Evolutionary conservation across 805 yeast species (phyloP).

Genomic region (Cephaloascus fragrans): DNA sequence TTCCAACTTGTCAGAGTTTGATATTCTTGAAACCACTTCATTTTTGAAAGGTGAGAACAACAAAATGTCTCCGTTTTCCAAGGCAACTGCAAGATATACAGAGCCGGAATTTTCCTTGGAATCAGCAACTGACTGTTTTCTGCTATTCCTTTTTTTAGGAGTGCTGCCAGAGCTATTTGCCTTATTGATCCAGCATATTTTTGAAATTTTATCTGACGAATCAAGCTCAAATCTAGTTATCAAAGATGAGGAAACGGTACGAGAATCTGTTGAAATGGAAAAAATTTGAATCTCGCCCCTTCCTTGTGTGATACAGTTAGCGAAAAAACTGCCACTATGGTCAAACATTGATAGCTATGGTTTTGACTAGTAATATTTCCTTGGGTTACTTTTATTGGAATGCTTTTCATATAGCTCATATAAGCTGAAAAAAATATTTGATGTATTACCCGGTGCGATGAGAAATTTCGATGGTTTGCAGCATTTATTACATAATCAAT

Average conservation of each 20-base stretch:
- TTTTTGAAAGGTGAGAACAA: slow-evolving; percentile 33
- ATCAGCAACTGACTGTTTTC: slow-evolving; percentile 8
- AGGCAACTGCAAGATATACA: slow-evolving; percentile 18
- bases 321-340: slow-evolving; percentile 18
- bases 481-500: no score
- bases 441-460: no score
- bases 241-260: slow-evolving; percentile 9
- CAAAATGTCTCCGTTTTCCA: slow-evolving; percentile 26
- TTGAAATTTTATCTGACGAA: slow-evolving; percentile 23
- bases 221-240: slow-evolving; percentile 28
- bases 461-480: no score
- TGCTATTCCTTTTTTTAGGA: slow-evolving; percentile 11
- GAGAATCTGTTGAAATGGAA: slow-evolving; percentile 11
- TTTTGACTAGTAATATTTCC: no score
- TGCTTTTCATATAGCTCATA: no score
- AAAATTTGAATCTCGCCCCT: slow-evolving; percentile 36
- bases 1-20: slow-evolving; percentile 13
- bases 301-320: slow-evolving; percentile 32
- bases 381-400: no score
- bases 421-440: no score
- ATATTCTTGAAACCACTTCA: slow-evolving; percentile 24
- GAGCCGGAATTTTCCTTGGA: slow-evolving; percentile 2
- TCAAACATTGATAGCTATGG: no score
- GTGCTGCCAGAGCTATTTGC: background rate
- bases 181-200: slow-evolving; percentile 24